Evolutionary conservation across 1,139 yeast genomes (phyloP), one percentile per base, ranked within the genome.

Genomic region (Lodderomyces margitis): DNA sequence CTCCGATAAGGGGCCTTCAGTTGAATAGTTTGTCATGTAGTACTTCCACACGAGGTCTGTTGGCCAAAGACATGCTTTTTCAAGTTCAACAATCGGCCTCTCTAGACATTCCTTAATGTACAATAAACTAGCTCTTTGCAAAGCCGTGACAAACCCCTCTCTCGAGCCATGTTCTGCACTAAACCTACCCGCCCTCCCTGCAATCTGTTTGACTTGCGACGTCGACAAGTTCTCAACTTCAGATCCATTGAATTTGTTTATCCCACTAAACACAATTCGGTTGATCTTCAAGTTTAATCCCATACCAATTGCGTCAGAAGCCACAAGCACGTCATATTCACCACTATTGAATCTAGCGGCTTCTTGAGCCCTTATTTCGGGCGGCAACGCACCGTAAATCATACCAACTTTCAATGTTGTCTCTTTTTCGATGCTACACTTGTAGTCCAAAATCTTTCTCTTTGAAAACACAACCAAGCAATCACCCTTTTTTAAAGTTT

Each of bases 231-330:
- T 61, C 3, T 64, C 64, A 48, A 71, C 62, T 16, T 62, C 65
- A 14, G 56, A 58, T 3, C 98, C 98, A 57, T 89, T 80, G 53
- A 76, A 92, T 61, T 92, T 94, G 39, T 60, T 61, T 19, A 78
- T 69, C 0, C 83, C 74, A 21, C 84, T 78, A 55, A 92, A 91
- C 1, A 92, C 76, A 12, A 92, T 78, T 44, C 98, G 68, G 46
- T 82, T 80, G 50, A 92, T 89, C 20, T 85, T 83, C 54, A 92
- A 70, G 56, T 92, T 92, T 41, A 92, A 71, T 0, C 99, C 99
- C 98, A 92, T 92, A 2, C 98, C 98, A 45, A 92, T 81, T 0
- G 99, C 99, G 66, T 92, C 98, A 1, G 97, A 87, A 0, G 98
- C 98, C 3, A 92, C 87, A 36, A 92, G 67, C 17, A 86, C 75